These are phyloP conservation scores for Alternaria brassicae DNA, from an alignment of 2,329 filamentous ascomycete genomes.

Conservation along the genomic window DNA sequence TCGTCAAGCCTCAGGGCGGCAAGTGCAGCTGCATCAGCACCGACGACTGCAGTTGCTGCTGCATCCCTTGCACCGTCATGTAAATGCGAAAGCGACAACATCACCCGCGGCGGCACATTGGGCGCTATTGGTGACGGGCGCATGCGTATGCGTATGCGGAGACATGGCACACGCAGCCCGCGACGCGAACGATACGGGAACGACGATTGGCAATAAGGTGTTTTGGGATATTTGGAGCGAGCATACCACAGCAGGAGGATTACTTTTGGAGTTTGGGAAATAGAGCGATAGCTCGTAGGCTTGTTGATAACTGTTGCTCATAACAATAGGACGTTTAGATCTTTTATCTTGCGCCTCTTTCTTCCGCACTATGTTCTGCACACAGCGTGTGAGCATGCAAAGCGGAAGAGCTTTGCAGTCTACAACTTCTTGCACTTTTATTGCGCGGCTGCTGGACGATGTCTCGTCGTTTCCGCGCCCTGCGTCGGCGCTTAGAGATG, in stretches of 20 bases:
- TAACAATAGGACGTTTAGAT: not conserved
- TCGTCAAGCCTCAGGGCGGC: conserved; percentile 45
- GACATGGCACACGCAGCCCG: not conserved
- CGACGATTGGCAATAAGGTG: not conserved
- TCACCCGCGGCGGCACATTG: not conserved
- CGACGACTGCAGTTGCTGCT: conserved; percentile 45
- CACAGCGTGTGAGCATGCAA: not conserved
- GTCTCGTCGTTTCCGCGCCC: not conserved
- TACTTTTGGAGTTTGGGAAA: not conserved
- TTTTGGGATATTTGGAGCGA: not conserved
- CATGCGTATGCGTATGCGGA: not conserved
- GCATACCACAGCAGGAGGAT: not conserved
- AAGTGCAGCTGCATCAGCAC: conserved; percentile 42
- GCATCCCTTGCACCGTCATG: conserved; percentile 50
- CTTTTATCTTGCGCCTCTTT: not conserved
- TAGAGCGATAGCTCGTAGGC: not conserved
- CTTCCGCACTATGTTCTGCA: not conserved
- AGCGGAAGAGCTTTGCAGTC: not conserved
- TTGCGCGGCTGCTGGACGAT: not conserved
- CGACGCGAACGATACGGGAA: not conserved
- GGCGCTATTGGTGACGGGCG: not conserved
- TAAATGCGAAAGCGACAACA: conserved; percentile 19
- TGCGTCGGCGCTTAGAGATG: conserved; percentile 7
- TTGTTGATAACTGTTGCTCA: not conserved
- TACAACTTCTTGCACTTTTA: not conserved